Evolutionary conservation across 768 basidiomycete genomes (phyloP), one percentile per base, ranked within the genome.

Genomic region (Naganishia vishniacii): DNA sequence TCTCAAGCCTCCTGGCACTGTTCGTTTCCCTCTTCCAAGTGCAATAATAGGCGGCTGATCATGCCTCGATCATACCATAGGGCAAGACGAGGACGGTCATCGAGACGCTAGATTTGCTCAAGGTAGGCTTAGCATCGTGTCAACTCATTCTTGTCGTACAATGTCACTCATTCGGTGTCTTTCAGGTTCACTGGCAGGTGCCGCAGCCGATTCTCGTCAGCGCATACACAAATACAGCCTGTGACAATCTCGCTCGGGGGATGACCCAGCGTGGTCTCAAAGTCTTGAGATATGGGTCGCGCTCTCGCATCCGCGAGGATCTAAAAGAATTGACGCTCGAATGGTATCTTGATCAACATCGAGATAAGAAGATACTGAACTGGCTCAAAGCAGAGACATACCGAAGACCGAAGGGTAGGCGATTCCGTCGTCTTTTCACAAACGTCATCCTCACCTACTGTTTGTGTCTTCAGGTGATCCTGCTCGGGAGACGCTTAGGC

Each of bases 21-120:
- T 67, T 25, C 31, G 65, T 66, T 11, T 5, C 25, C 34, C 26
- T 23, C 18, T 13, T 23, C 18, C 34, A 25, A 23, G 56, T n/a
- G 62, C 15, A n/a, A 4, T 40, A 20, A 20, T 3, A 26, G 58
- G 56, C 42, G 11, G 7, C 42, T 44, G 42, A 44, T 44, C 56
- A 29, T 64, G 56, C 49, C 20, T 61, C 48, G 32, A 29, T 16
- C 18, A 28, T 15, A 8, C 23, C 41, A 26, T 70, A 90, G 88
- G 92, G 92, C 37, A 97, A 97, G 77, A 93, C 91, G 1, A 86
- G 87, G 74, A 93, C 90, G 0, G 91, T 93, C 48, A 85, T 91
- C n/a, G 86, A 93, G 73, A 82, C 88, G 0, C 81, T 89, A 64
- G 86, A 84, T 68, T 72, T 93, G 18, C 83, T 93, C 64, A 92